These are phyloP conservation scores for Metarhizium rileyi DNA, from an alignment of 2,329 filamentous ascomycete genomes.

Conservation along the genomic window DNA sequence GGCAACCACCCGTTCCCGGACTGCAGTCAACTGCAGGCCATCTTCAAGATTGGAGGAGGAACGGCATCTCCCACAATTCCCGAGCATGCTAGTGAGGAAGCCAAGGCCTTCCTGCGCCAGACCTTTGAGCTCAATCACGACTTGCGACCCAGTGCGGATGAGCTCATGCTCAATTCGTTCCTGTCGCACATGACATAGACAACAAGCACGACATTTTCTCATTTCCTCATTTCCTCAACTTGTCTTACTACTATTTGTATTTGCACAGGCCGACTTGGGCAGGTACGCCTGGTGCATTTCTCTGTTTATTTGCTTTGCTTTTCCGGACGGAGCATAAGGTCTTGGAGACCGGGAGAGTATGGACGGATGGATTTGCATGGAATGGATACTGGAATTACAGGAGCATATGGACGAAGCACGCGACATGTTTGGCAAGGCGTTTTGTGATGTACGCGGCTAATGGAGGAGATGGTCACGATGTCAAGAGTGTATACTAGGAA, in stretches of 20 bases:
- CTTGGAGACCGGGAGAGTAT: not conserved
- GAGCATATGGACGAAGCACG: not conserved
- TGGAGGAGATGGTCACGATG: slow-evolving; percentile 1
- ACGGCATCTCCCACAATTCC: slow-evolving; percentile 83
- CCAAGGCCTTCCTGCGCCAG: slow-evolving; percentile 69
- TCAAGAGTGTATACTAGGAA: slow-evolving; percentile 9
- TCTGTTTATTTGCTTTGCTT: not conserved
- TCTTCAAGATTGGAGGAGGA: slow-evolving; percentile 93
- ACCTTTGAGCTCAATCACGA: slow-evolving; percentile 97
- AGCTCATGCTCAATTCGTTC: slow-evolving; percentile 77
- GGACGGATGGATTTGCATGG: not conserved
- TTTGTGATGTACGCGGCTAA: not conserved
- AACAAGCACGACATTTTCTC: not conserved
- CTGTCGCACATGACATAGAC: slow-evolving; percentile 55
- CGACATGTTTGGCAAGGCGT: not conserved
- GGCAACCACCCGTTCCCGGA: slow-evolving; percentile 93
- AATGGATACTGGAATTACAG: not conserved
- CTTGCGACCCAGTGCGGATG: slow-evolving; percentile 82
- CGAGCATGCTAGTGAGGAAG: slow-evolving; percentile 75
- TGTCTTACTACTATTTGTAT: not conserved
- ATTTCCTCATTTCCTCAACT: not conserved
- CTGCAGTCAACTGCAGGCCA: slow-evolving; percentile 92
- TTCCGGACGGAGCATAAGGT: not conserved
- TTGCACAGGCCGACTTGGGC: slow-evolving; percentile 6
- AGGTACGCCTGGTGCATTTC: slow-evolving; percentile 7